Evolutionary conservation across 768 basidiomycete genomes (phyloP).

Genomic region (Lentinus tigrinus): DNA sequence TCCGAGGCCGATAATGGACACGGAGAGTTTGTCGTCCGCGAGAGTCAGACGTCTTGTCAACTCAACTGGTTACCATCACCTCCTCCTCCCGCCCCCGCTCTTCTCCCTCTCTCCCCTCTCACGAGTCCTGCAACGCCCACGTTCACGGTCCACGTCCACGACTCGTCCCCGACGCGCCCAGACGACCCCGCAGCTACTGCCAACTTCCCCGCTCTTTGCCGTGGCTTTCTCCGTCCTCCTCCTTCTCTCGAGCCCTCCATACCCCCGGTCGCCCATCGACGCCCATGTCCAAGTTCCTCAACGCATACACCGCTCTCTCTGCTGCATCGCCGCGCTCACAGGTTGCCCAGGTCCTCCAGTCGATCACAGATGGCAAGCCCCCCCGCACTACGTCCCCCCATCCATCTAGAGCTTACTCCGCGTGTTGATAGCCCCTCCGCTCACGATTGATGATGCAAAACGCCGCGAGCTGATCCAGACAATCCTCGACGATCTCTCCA

Average conservation of each 20-base stretch:
- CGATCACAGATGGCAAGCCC: constrained; percentile 49
- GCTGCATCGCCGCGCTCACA: constrained; percentile 45
- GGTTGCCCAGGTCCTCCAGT: constrained; percentile 46
- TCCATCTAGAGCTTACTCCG: constrained; percentile 1
- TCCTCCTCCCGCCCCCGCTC: background rate
- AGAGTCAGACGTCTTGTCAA: no score
- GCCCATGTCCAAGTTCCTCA: constrained; percentile 46
- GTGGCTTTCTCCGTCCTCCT: background rate
- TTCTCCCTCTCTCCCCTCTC: background rate
- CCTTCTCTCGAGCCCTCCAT: background rate
- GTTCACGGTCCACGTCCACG: background rate
- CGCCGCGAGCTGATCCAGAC: constrained; percentile 55
- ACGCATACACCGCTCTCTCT: constrained; percentile 47
- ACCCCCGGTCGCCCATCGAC: background rate
- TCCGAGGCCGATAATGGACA: background rate
- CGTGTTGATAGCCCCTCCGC: constrained; percentile 41
- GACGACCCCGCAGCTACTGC: background rate
- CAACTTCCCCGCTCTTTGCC: constrained; percentile 10
- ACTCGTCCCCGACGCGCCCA: background rate
- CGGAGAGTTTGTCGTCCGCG: no score
- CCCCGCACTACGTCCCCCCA: constrained; percentile 2
- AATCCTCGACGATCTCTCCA: constrained; percentile 24
- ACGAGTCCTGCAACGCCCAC: no score
- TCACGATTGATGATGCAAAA: constrained; percentile 44
- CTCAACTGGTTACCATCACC: constrained; percentile 10